Evolutionary conservation across 176 grass and related monocot genomes (phyloP), one percentile per base, ranked within the genome.

Genomic region (Musa itinerans): DNA sequence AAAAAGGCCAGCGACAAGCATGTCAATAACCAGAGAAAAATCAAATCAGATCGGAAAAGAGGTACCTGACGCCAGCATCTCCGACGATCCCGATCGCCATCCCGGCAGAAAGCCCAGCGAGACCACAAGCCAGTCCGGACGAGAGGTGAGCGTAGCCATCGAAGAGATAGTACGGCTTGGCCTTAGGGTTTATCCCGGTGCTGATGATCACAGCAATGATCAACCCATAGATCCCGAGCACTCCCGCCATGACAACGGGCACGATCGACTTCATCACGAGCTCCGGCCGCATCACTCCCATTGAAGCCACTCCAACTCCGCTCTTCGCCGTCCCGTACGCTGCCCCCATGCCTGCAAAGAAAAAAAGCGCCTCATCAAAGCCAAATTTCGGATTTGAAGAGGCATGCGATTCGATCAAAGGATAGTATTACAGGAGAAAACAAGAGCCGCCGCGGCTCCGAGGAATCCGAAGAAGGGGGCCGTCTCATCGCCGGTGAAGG

Each of bases 191-290:
- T 50, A 71, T 71, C 15, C 68, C 68, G 48, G 68, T 71, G 68
- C 68, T 71, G 17, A 71, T 71, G 34, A 71, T 71, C 48, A 71
- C 68, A 4, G 68, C 68, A 71, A 71, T 71, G 68, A 71, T 71
- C 49, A 71, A 52, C 17, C 68, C 68, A 15, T 71, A 71, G 17
- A 71, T 71, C 17, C 68, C 68, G 34, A 71, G 68, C 19, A 71
- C 68, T 71, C 68, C 68, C 48, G 68, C 68, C 68, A 71, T 71
- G 48, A 71, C 68, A 12, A 71, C 68, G 68, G 68, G 68, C 68
- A 71, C 68, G 48, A 71, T 71, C 68, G 68, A 71, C 68, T 71
- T 71, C 68, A 71, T 71, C 68, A 71, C 68, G 48, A 71, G 48
- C 68, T 71, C 68, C 68, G 68, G 68, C 19, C 68, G 68, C 68